Evolutionary conservation across 805 yeast species (phyloP), one percentile per base, ranked within the genome.

Genomic region (Starmerella scarabaei): DNA sequence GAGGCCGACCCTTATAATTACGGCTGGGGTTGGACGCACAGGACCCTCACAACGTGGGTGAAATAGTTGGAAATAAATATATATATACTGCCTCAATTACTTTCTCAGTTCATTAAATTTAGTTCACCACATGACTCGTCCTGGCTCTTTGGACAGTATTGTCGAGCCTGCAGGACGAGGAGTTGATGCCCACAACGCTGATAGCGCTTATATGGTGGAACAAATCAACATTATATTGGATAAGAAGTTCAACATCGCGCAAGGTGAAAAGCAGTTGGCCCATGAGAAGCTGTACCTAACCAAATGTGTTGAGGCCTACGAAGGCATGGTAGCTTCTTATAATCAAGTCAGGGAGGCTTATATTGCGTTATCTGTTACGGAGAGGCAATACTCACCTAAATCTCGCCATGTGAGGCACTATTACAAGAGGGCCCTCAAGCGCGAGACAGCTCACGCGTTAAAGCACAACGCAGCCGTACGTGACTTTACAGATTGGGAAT

Each of bases 401-500:
- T 6, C 12, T 11, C 4, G 17, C 6, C 6, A 19, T n/a, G n/a
- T 31, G 20, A 19, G 20, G 20, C 17, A 30, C 16, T 5, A 21
- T 7, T 36, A 34, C 36, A 16, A 9, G 14, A n/a, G 18, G 21
- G 28, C 36, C 18, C 34, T 4, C 5, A n/a, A 16, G 18, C 4
- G 16, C 15, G 35, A 36, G 31, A 11, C 19, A 15, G 27, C 21
- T 3, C 30, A 37, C 21, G 40, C 40, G 8, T 4, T 4, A 19
- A 17, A 16, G 33, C 4, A 16, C 21, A 6, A 5, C 33, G 26
- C 12, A 7, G 34, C 35, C 3, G 24, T 38, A 12, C 8, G n/a
- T 12, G 37, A 36, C 5, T 21, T 37, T 21, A 24, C 15, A 21
- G 21, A 24, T 18, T 42, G 45, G 45, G 39, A 38, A 21, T 38